phyloP scores from a whole-genome alignment of 805 yeast species.

The Wickerhamomyces bisporus region DNA sequence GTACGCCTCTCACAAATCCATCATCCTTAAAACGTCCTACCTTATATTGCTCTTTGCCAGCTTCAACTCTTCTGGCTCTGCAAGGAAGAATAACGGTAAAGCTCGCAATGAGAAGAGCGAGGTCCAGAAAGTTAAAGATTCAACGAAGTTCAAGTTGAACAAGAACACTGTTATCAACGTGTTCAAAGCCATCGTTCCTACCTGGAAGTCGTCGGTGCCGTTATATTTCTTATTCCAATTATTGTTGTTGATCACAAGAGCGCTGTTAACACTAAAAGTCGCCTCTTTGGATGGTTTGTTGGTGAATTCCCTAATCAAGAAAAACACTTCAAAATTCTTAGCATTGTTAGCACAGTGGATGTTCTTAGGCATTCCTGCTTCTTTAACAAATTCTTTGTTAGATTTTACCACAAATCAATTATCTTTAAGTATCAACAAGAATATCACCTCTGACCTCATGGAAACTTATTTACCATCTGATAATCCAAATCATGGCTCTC shows the following conservation, averaged over 20 bases:
- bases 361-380: constrained; percentile 80
- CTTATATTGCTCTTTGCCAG: constrained; percentile 21
- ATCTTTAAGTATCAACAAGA: constrained; percentile 53
- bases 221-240: constrained; percentile 19
- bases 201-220: constrained; percentile 21
- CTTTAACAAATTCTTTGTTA: constrained; percentile 69
- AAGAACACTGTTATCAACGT: constrained; percentile 11
- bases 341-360: constrained; percentile 70
- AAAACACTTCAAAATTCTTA: constrained; percentile 58
- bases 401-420: constrained; percentile 54
- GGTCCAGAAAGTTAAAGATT: not conserved
- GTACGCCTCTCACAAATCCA: constrained; percentile 23
- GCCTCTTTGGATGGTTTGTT: constrained; percentile 83
- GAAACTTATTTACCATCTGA: constrained; percentile 65
- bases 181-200: constrained; percentile 16
- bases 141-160: constrained; percentile 5
- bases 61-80: constrained; percentile 15
- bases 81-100: not conserved
- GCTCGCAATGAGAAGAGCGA: not conserved
- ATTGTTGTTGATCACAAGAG: constrained; percentile 57
- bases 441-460: constrained; percentile 60
- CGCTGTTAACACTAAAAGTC: constrained; percentile 70
- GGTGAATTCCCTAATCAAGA: constrained; percentile 76
- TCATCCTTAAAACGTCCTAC: constrained; percentile 23
- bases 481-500: constrained; percentile 10